Evolutionary conservation across 768 basidiomycete species (phyloP).

Genomic region (Tephrocybe rancida): DNA sequence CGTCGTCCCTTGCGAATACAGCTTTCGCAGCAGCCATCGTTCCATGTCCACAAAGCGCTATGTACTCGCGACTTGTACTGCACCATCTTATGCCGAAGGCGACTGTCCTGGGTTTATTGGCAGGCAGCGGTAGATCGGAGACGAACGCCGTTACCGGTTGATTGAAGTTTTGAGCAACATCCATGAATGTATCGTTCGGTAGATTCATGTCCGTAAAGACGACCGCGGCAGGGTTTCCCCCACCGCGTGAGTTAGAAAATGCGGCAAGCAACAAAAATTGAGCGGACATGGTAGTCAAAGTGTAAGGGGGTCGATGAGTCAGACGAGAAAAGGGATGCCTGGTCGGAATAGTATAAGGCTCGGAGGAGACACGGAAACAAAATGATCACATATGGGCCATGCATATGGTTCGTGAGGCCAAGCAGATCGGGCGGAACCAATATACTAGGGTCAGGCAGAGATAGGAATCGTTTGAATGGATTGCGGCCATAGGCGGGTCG

Average conservation of each 20-base stretch:
- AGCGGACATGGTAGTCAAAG: slow-evolving; percentile 20
- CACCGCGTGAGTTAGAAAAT: slow-evolving; percentile 40
- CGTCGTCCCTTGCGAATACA: slow-evolving; percentile 34
- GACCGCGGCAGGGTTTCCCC: slow-evolving; percentile 48
- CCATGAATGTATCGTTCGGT: slow-evolving; percentile 28
- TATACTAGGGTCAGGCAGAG: no score
- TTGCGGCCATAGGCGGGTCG: no score
- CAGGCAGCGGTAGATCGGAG: slow-evolving; percentile 14
- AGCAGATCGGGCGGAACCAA: no score
- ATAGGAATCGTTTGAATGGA: no score
- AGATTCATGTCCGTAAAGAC: slow-evolving; percentile 35
- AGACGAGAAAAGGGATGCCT: not conserved
- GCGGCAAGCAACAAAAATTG: slow-evolving; percentile 43
- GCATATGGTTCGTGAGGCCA: no score
- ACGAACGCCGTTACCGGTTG: slow-evolving; percentile 34
- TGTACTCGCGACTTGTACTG: slow-evolving; percentile 28
- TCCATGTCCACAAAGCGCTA: slow-evolving; percentile 44
- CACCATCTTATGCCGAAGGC: slow-evolving; percentile 42
- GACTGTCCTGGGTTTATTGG: slow-evolving; percentile 23
- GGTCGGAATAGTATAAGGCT: no score
- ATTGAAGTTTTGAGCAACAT: slow-evolving; percentile 43
- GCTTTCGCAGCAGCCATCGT: slow-evolving; percentile 43
- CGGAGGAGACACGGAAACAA: no score
- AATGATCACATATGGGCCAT: no score
- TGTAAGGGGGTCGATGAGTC: not conserved